Evolutionary conservation across 1,284 basidiomycete species (phyloP).

Genomic region (Baeospora myosura): DNA sequence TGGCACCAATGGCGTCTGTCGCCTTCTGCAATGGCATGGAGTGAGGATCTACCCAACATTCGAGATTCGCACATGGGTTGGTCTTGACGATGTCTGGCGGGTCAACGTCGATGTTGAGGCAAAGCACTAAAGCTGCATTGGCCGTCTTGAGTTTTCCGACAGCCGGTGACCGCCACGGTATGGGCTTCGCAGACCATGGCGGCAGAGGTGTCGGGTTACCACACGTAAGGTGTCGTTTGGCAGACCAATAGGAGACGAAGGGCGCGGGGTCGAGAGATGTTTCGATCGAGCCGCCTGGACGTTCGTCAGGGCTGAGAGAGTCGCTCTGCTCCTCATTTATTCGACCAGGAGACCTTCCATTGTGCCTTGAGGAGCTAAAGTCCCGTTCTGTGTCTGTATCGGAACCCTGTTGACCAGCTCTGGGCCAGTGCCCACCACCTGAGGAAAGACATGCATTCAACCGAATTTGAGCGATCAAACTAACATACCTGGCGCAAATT

Average conservation of each 20-base stretch:
- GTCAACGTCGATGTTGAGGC: constrained; percentile 96
- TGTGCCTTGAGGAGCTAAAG: neutral
- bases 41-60: constrained; percentile 97
- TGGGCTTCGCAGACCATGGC: constrained; percentile 54
- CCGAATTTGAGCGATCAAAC: neutral
- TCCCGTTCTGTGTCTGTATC: neutral
- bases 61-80: constrained; percentile 89
- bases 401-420: neutral
- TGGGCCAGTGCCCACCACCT: neutral
- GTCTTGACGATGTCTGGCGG: constrained; percentile 98
- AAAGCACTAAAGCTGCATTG: constrained; percentile 89
- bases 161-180: constrained; percentile 72
- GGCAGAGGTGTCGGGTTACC: constrained; percentile 74
- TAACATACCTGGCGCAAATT: constrained; percentile 4
- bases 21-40: constrained; percentile 85
- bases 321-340: no score
- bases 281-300: constrained; percentile 22
- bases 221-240: constrained; percentile 81
- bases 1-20: constrained; percentile 82
- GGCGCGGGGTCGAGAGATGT: constrained; percentile 44
- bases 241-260: constrained; percentile 70
- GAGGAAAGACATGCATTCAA: neutral
- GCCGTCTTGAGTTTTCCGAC: constrained; percentile 86
- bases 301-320: neutral
- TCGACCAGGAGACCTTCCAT: neutral